Conservation (phyloP, 1,139 yeast genomes). For the Groenewaldozyma sp. region DNA sequence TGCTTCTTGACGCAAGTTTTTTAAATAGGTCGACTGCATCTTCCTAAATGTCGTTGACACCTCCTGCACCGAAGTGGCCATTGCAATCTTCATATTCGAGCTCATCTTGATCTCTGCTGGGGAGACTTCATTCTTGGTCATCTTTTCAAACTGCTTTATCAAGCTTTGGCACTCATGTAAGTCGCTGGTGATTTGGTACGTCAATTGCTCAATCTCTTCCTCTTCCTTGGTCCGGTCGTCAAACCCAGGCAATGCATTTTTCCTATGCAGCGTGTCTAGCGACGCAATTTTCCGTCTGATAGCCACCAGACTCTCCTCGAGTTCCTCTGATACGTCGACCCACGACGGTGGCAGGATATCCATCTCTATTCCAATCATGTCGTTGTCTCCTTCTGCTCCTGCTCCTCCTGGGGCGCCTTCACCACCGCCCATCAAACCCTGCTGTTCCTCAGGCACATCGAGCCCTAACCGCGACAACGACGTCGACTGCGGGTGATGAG, state of each 20-base stretch:
- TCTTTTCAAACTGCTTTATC: constrained; percentile 55
- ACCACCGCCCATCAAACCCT: constrained; percentile 48
- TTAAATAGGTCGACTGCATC: constrained; percentile 80
- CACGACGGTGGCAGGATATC: constrained; percentile 62
- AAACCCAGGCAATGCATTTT: constrained; percentile 78
- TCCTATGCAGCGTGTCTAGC: constrained; percentile 63
- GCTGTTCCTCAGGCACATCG: constrained; percentile 51
- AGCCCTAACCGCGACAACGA: constrained; percentile 8
- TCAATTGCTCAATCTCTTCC: constrained; percentile 68
- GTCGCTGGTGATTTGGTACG: constrained; percentile 62
- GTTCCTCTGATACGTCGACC: constrained; percentile 61
- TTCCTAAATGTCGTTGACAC: constrained; percentile 70
- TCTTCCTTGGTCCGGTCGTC: constrained; percentile 63
- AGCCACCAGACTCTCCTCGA: constrained; percentile 50
- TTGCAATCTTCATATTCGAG: constrained; percentile 69
- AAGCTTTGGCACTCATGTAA: constrained; percentile 68
- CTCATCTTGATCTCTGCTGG: constrained; percentile 52
- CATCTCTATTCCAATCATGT: constrained; percentile 32
- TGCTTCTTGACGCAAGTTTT: constrained; percentile 36
- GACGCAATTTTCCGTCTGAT: constrained; percentile 45
- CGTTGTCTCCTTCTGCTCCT: constrained; percentile 18
- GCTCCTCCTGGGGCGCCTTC: constrained; percentile 11
- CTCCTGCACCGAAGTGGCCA: constrained; percentile 79
- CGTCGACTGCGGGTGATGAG: constrained; percentile 29
- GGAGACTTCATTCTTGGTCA: constrained; percentile 34